Conservation (phyloP, 306 rosid species). For the Vicia villosa region DNA sequence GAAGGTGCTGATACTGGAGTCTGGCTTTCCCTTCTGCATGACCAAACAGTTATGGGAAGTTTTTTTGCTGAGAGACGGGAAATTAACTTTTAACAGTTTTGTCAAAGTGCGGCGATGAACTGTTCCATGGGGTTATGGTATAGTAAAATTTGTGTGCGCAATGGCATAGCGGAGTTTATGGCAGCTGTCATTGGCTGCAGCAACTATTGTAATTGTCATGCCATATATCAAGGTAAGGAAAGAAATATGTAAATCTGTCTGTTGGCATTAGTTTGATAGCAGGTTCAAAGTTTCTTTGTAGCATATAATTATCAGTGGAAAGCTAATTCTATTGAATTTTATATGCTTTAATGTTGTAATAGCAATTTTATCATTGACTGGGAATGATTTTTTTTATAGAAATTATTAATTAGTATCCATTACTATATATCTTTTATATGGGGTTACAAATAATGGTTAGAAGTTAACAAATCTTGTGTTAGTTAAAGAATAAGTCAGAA, state of each 20-base stretch:
- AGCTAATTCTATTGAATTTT: slow-evolving; percentile 12
- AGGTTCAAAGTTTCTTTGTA: slow-evolving; percentile 11
- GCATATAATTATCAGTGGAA: slow-evolving; percentile 10
- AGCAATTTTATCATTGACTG: neutral
- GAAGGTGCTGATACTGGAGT: slow-evolving; percentile 97
- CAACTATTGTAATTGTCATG: too few species aligned
- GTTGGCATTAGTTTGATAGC: slow-evolving; percentile 4
- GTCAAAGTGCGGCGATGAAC: neutral
- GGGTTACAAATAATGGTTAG: neutral
- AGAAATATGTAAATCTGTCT: slow-evolving; percentile 3
- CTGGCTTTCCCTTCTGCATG: slow-evolving; percentile 87
- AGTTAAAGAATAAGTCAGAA: neutral
- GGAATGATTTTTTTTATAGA: too few species aligned
- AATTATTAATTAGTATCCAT: too few species aligned
- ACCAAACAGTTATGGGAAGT: slow-evolving; percentile 63
- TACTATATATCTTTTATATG: neutral
- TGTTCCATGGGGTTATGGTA: neutral
- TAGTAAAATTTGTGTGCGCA: neutral
- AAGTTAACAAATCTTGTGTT: neutral
- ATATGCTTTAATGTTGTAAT: neutral
- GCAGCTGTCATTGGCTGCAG: neutral
- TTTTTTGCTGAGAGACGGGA: slow-evolving; percentile 93
- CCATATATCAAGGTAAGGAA: too few species aligned
- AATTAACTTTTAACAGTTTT: slow-evolving; percentile 52
- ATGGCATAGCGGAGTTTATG: neutral